These are phyloP conservation scores for Silene conica DNA, from an alignment of 148 eudicot genomes.

Conservation along the genomic window DNA sequence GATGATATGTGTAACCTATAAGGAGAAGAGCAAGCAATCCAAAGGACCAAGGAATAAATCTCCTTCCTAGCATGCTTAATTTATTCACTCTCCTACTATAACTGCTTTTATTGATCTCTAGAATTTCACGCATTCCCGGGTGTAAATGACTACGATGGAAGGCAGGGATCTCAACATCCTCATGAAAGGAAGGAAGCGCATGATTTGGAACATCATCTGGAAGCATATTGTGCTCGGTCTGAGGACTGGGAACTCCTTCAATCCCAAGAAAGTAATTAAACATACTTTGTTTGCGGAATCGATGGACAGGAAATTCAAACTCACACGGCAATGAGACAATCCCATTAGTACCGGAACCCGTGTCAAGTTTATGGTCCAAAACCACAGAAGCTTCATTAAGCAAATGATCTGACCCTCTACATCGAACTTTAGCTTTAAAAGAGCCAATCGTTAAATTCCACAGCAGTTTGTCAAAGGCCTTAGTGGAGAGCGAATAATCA, in stretches of 20 bases:
- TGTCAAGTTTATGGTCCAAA: conserved; percentile 30
- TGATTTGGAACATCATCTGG: conserved; percentile 26
- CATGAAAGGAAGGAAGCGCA: conserved; percentile 28
- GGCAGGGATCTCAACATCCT: conserved; percentile 30
- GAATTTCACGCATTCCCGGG: conserved; percentile 23
- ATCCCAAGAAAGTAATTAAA: conserved; percentile 40
- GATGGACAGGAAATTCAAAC: conserved; percentile 55
- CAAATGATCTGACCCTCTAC: conserved; percentile 51
- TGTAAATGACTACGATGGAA: conserved; percentile 20
- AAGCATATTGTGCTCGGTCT: conserved; percentile 33
- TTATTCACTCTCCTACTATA: conserved; percentile 21
- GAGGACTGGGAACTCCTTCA: conserved; percentile 35
- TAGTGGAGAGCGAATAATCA: conserved; percentile 66
- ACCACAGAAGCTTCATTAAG: conserved; percentile 33
- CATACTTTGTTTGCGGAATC: conserved; percentile 45
- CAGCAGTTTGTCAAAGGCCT: conserved; percentile 48
- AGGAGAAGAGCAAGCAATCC: conserved; percentile 30
- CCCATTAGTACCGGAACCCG: conserved; percentile 41
- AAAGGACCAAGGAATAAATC: conserved; percentile 25
- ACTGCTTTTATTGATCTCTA: conserved; percentile 19
- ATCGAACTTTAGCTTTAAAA: conserved; percentile 70
- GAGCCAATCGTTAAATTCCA: conserved; percentile 85
- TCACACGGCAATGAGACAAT: conserved; percentile 63
- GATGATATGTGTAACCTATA: conserved; percentile 27
- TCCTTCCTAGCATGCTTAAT: conserved; percentile 19